A percentile compares a stretch with the other conserved stretches of the same genome.
These are phyloP conservation scores for Gliomastix tumulicola DNA, from an alignment of 2,329 filamentous ascomycete species.

Conservation along the genomic window DNA sequence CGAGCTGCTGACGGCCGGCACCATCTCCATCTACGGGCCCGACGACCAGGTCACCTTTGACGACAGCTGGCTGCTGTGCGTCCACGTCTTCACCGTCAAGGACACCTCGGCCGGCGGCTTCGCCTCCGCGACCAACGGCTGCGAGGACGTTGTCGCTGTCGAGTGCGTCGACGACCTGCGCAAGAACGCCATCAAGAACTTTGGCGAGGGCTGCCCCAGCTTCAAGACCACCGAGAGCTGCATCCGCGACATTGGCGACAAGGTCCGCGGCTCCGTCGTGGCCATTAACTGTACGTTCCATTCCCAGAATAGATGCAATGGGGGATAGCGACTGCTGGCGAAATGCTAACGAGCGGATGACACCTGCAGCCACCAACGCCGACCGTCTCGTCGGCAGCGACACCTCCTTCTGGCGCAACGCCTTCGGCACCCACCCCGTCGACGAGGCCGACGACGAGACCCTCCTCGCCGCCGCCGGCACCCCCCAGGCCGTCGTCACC, in stretches of 20 bases:
- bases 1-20: conserved; percentile 1
- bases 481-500: conserved; percentile 5
- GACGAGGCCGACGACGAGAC: neutral
- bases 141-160: conserved; percentile 2
- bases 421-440: neutral
- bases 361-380: conserved; percentile 3
- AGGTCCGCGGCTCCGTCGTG: neutral
- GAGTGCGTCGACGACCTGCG: conserved; percentile 5
- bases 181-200: conserved; percentile 2
- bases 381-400: conserved; percentile 1
- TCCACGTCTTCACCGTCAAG: conserved; percentile 5
- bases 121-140: conserved; percentile 1
- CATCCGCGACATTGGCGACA: conserved; percentile 3
- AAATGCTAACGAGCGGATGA: neutral
- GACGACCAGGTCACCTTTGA: conserved; percentile 1
- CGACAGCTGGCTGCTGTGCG: conserved; percentile 7
- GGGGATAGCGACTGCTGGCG: neutral
- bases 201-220: conserved; percentile 1
- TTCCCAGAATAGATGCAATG: no score
- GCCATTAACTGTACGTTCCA: neutral
- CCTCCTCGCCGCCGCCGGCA: neutral
- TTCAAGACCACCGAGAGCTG: conserved; percentile 4
- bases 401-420: conserved; percentile 4
- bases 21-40: conserved; percentile 4
- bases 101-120: neutral